Evolutionary conservation across 129 eudicot genomes (phyloP), one percentile per base, ranked within the genome.

Genomic region (Artemisia annua): DNA sequence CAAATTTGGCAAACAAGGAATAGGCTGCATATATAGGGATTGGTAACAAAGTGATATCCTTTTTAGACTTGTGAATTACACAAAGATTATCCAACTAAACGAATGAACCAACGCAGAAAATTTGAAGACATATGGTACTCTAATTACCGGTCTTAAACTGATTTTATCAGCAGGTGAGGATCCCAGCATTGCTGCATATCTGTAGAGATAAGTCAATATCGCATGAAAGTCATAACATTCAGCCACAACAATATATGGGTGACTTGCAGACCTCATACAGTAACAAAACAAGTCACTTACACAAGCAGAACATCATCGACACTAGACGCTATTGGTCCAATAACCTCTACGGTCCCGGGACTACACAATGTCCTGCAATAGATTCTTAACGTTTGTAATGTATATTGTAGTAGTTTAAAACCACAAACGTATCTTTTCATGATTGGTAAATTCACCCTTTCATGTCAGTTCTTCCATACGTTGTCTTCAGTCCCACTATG

Each of bases 271-370:
- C 22, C 22, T 20, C 22, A 20, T 20, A 20, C 22, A 20, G 22
- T 0, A 20, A 20, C 18, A 61, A 24, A 61, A 19, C 48, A 26
- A 61, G 46, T 26, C 48, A 13, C 66, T 11, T 61, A 61, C 66
- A 61, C 66, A 17, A 61, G 66, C 66, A 61, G 28, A 18, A 61
- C 44, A 61, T 61, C 66, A 61, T 61, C 66, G 7, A 61, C 66
- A 61, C 66, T 24, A 24, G 66, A 61, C n/a, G 66, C 43, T 28
- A 61, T 26, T 61, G 66, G 66, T 61, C 66, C 66, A 61, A 61
- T 61, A 26, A 28, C 66, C 5, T 61, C 66, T 26, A 61, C 46
- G 13, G 66, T 61, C 48, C 66, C 66, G 32, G 13, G 13, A 24
- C 44, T 19, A 61, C 11, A 61, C 32, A 61, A 1, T 12, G 44